A percentile compares a stretch with the other conserved stretches of the same genome.
These are phyloP conservation scores for Arthroderma sp. DNA, from an alignment of 2,329 filamentous ascomycete genomes.

Conservation along the genomic window DNA sequence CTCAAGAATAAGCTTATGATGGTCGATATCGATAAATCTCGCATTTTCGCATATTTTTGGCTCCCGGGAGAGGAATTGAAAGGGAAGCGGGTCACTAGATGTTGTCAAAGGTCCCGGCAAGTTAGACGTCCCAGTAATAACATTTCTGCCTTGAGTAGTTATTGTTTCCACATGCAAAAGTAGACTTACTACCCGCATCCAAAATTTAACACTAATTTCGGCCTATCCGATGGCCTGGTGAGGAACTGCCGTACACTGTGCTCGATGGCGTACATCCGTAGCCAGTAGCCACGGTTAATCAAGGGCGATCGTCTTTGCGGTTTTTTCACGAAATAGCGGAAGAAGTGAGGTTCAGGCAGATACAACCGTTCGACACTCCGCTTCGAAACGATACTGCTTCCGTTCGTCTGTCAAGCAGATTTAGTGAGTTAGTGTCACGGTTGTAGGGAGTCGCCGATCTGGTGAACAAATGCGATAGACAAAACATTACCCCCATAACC, in stretches of 20 bases:
- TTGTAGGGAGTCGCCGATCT: not conserved
- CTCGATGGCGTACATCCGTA: conserved; percentile 73
- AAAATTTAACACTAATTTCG: conserved; percentile 67
- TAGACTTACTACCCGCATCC: conserved; percentile 74
- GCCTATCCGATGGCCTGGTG: conserved; percentile 39
- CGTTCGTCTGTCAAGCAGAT: conserved; percentile 54
- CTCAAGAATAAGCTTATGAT: conserved; percentile 61
- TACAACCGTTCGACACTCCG: conserved; percentile 85
- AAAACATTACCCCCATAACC: conserved; percentile 39
- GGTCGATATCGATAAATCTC: conserved; percentile 75
- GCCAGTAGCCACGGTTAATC: conserved; percentile 80
- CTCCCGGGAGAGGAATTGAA: conserved; percentile 63
- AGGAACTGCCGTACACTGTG: conserved; percentile 62
- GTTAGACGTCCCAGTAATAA: no score
- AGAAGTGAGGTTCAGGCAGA: conserved; percentile 69
- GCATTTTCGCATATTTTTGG: conserved; percentile 43
- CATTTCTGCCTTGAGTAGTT: no score
- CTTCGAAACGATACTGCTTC: conserved; percentile 84
- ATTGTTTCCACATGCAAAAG: no score
- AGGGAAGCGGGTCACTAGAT: conserved; percentile 69
- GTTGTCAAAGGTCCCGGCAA: not conserved
- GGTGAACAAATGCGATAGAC: not conserved
- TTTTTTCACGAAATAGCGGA: conserved; percentile 76
- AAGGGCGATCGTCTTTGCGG: conserved; percentile 71
- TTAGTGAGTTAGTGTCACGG: not conserved